phyloP scores from a whole-genome alignment of 495 filamentous ascomycete species.

The Lepidopterella palustris region DNA sequence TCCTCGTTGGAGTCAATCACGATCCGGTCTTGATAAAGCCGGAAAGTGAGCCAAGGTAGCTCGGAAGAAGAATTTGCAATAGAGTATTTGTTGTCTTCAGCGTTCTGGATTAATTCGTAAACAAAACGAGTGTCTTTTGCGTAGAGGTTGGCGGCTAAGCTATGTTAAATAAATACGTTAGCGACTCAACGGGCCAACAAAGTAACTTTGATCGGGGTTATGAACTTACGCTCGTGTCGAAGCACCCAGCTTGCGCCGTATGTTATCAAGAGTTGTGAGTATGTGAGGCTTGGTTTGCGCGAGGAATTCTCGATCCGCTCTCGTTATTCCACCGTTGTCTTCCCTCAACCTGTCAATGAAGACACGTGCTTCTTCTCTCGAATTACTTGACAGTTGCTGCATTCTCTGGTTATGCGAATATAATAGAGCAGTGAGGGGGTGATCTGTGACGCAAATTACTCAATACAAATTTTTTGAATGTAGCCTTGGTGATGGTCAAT shows the following conservation, averaged over 20 bases:
- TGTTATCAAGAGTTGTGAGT: background rate
- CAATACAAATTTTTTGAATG: background rate
- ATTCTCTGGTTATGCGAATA: background rate
- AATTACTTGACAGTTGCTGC: background rate
- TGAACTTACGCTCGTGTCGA: background rate
- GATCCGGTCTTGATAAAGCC: conserved; percentile 24
- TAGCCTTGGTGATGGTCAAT: background rate
- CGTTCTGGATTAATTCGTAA: conserved; percentile 44
- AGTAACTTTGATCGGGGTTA: background rate
- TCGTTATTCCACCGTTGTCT: background rate
- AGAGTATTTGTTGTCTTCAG: conserved; percentile 40
- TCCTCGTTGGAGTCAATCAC: conserved; percentile 41
- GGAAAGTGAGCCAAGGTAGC: conserved; percentile 28
- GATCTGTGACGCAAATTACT: background rate
- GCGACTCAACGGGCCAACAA: background rate
- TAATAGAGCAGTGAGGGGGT: background rate
- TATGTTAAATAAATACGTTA: background rate
- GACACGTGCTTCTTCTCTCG: background rate
- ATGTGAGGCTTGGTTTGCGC: background rate
- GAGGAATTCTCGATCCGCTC: background rate
- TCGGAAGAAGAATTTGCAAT: conserved; percentile 1
- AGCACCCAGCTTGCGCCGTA: background rate
- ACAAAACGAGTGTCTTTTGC: conserved; percentile 36
- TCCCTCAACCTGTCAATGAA: background rate
- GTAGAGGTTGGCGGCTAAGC: conserved; percentile 36